Percentiles rank a stretch among this genome's conserved stretches.
Evolutionary conservation across 2,329 filamentous ascomycete genomes (phyloP).

Genomic region (Podosphaera leucotricha): DNA sequence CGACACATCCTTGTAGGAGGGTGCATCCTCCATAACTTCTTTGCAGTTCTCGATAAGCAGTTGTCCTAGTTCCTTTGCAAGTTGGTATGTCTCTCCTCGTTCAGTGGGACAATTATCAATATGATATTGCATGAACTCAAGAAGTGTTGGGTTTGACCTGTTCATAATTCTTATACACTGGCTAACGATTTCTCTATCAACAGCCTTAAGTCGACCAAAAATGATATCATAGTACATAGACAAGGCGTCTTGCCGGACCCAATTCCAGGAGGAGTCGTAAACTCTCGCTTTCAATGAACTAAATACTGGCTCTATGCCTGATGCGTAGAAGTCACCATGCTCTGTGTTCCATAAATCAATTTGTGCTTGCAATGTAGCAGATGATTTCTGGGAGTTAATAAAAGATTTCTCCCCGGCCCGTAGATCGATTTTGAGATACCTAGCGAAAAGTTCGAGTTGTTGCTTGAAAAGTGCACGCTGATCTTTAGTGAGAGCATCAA

Average conservation of each 20-base stretch:
- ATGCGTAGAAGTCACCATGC: constrained; percentile 88
- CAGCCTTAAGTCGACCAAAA: constrained; percentile 75
- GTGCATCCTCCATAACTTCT: constrained; percentile 61
- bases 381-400: constrained; percentile 61
- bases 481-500: constrained; percentile 93
- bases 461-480: constrained; percentile 94
- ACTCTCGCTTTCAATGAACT: constrained; percentile 80
- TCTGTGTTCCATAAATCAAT: constrained; percentile 87
- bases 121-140: constrained; percentile 99
- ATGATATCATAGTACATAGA: constrained; percentile 99
- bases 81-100: constrained; percentile 85
- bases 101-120: constrained; percentile 97
- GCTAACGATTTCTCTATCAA: constrained; percentile 95
- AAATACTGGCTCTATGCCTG: constrained; percentile 86
- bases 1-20: constrained; percentile 89
- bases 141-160: constrained; percentile 78
- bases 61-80: constrained; percentile 84
- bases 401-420: constrained; percentile 90
- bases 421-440: constrained; percentile 93
- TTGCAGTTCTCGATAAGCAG: constrained; percentile 96
- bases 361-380: constrained; percentile 73
- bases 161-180: constrained; percentile 99
- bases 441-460: constrained; percentile 80
- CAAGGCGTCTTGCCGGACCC: constrained; percentile 89
- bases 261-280: constrained; percentile 98